Evolutionary conservation across 352 stramenopile genomes (phyloP), one percentile per base, ranked within the genome.

Genomic region (Phytophthora pini): DNA sequence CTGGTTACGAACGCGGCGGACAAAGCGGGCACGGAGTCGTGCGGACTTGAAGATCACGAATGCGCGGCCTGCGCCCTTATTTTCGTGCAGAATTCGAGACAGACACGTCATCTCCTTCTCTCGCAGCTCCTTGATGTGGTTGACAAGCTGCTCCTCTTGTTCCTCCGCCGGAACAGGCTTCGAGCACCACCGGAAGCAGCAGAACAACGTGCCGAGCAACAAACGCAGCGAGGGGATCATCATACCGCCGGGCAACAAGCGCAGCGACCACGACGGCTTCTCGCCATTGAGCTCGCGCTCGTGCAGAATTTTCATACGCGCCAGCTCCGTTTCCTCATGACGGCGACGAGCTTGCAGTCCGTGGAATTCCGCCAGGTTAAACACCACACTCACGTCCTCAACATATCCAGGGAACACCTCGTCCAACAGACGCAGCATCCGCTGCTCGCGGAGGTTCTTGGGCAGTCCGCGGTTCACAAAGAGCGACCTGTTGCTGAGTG

Each of bases 1-100:
- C 13, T 83, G 79, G 60, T 92, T 90, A 27, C 79, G 74, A 12
- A 91, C 84, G 26, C 87, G 84, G 5, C 83, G 82, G 24, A 93
- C 87, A 43, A 95, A 95, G 5, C 84, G 78, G 15, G 87, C 85
- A 54, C 87, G 87, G 8, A 90, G 68, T 8, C 82, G 79, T 15
- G 85, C 61, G 26, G 74, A 89, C 65, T 90, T 91, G 70, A 95
- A 95, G 41, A 94, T 82, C 41, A 95, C 66, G 61, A 95, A 95
- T 2, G 87, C 80, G 20, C 87, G 85, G 0, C 87, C 87, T 6
- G 87, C 87, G 29, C 87, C 85, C 51, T 87, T 77, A 66, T 92
- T 88, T 61, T 85, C 67, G 38, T 80, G 77, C 56, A 94, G 58
- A 27, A 94, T 83, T 20, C 74, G 67, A 20, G 82, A 68, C 22